These are phyloP conservation scores for Russula earlei DNA, from an alignment of 768 basidiomycete genomes.

Conservation along the genomic window DNA sequence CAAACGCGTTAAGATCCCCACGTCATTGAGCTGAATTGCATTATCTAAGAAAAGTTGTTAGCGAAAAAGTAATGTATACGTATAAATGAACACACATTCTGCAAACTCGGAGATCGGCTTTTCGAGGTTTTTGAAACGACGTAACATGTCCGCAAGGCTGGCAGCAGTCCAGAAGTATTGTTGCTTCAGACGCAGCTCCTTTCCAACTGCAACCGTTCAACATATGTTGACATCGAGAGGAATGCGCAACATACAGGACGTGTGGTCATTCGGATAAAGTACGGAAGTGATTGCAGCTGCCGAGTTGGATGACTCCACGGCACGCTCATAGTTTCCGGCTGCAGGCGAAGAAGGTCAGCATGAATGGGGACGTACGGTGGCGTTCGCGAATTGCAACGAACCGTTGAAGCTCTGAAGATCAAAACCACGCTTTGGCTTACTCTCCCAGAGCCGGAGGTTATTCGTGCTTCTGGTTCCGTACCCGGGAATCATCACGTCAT, in stretches of 20 bases:
- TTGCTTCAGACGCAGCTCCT: constrained; percentile 86
- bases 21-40: constrained; percentile 93
- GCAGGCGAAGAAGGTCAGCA: neutral
- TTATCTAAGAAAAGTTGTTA: no score
- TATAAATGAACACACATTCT: constrained; percentile 46
- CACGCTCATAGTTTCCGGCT: constrained; percentile 91
- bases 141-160: constrained; percentile 78
- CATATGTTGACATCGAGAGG: neutral
- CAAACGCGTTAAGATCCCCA: constrained; percentile 27
- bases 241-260: constrained; percentile 29
- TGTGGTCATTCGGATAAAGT: constrained; percentile 93
- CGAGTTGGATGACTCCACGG: constrained; percentile 80
- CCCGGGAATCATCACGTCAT: constrained; percentile 92
- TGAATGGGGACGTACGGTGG: neutral
- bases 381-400: constrained; percentile 23
- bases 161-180: constrained; percentile 96
- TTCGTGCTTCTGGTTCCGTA: constrained; percentile 79
- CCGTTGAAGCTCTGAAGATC: constrained; percentile 95
- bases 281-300: constrained; percentile 93
- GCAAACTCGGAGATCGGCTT: constrained; percentile 75
- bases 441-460: constrained; percentile 82
- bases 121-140: constrained; percentile 85
- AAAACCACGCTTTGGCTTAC: constrained; percentile 81
- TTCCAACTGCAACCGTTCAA: constrained; percentile 47
- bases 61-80: neutral